phyloP scores from a whole-genome alignment of 768 basidiomycete species.

The Coprinopsis sp. region DNA sequence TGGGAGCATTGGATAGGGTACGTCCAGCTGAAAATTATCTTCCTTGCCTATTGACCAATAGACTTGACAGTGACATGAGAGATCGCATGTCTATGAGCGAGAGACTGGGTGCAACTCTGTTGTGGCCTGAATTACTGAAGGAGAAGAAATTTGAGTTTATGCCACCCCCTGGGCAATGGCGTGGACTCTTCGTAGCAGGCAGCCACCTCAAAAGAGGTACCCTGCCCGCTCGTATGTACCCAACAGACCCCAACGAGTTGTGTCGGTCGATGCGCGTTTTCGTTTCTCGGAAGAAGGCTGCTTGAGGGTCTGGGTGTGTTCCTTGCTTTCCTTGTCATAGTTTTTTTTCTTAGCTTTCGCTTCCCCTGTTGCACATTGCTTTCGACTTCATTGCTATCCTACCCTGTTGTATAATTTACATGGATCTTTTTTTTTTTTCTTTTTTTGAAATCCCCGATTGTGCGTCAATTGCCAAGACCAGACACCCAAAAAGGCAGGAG shows the following conservation, averaged over 20 bases:
- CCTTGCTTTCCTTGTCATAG: not conserved
- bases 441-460: not conserved
- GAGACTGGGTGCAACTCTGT: conserved; percentile 39
- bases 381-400: too few species aligned
- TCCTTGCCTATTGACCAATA: not conserved
- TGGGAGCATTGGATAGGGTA: conserved; percentile 73
- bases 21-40: conserved; percentile 18
- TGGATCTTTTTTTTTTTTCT: not conserved
- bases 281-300: conserved; percentile 42
- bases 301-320: not conserved
- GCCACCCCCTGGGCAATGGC: too few species aligned
- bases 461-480: conserved; percentile 5
- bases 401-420: too few species aligned
- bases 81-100: conserved; percentile 63
- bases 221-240: conserved; percentile 14
- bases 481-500: conserved; percentile 5
- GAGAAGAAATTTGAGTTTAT: too few species aligned
- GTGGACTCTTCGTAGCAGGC: too few species aligned
- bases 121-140: conserved; percentile 51
- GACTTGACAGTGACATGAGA: conserved; percentile 59
- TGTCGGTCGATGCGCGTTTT: conserved; percentile 54
- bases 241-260: conserved; percentile 29
- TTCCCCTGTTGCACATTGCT: not conserved
- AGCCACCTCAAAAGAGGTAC: conserved; percentile 7
- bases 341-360: not conserved